Percentiles rank a stretch among this genome's conserved stretches.
phyloP scores from a whole-genome alignment of 164 flowering plant genomes.

The Vitis rupestris region DNA sequence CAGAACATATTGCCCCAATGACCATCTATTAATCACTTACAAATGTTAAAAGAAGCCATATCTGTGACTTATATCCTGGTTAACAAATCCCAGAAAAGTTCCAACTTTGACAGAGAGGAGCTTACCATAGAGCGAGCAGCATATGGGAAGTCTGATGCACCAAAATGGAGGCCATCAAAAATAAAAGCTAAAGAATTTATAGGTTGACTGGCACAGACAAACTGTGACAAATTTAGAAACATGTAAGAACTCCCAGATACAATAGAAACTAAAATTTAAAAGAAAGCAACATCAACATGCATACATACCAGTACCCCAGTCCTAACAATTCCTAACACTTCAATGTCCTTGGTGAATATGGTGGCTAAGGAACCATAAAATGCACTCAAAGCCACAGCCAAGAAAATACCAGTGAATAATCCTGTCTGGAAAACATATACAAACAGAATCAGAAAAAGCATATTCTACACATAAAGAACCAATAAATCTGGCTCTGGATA shows the following conservation, averaged over 20 bases:
- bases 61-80: neutral
- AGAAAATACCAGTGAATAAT: conserved; percentile 54
- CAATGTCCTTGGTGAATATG: conserved; percentile 76
- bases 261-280: neutral
- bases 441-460: conserved; percentile 8
- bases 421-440: conserved; percentile 60
- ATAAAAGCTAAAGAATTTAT: conserved; percentile 83
- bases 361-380: conserved; percentile 67
- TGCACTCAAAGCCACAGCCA: conserved; percentile 59
- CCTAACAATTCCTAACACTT: conserved; percentile 63
- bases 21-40: conserved; percentile 47
- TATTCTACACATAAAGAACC: conserved; percentile 2
- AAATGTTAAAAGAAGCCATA: neutral
- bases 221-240: conserved; percentile 41
- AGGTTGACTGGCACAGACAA: conserved; percentile 91
- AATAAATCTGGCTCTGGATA: neutral
- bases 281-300: neutral
- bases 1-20: conserved; percentile 72
- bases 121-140: conserved; percentile 82
- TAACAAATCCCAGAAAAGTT: neutral
- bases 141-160: conserved; percentile 87
- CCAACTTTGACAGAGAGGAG: neutral
- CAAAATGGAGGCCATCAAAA: conserved; percentile 92
- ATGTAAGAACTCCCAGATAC: neutral
- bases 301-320: conserved; percentile 70